A percentile compares a stretch with the other conserved stretches of the same genome.
Conservation (phyloP, 306 rosid genomes). For the Cicer chorassanicum region DNA sequence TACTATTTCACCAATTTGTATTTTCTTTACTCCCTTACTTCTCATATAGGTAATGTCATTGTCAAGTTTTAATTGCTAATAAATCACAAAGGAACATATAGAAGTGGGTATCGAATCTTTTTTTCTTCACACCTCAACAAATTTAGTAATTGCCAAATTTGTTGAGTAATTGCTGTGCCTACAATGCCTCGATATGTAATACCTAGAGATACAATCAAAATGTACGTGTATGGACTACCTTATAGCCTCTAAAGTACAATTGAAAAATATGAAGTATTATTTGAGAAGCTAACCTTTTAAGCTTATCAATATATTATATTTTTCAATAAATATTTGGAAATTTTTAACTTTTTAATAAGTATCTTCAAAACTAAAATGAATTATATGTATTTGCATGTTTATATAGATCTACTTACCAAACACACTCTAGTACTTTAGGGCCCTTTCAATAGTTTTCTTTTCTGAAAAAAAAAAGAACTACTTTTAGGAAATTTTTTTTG, state of each 20-base stretch:
- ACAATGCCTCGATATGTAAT: background rate
- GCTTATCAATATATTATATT: too few relatives aligned
- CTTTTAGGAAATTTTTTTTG: too few relatives aligned
- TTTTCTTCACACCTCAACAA: background rate
- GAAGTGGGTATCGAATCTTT: background rate
- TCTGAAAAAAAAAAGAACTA: too few relatives aligned
- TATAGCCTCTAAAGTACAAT: background rate
- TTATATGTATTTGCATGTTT: too few relatives aligned
- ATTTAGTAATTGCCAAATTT: slow-evolving; percentile 44
- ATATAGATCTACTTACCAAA: too few relatives aligned
- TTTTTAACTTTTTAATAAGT: too few relatives aligned
- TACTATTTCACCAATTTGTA: background rate
- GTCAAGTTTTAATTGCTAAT: background rate
- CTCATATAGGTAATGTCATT: slow-evolving; percentile 7
- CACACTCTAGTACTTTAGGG: too few relatives aligned
- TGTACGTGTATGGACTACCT: background rate
- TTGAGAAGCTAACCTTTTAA: too few relatives aligned
- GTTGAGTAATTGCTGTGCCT: slow-evolving; percentile 4
- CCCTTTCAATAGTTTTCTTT: too few relatives aligned
- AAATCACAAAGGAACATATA: background rate
- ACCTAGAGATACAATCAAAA: slow-evolving; percentile 36
- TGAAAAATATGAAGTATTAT: too few relatives aligned
- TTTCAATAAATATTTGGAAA: too few relatives aligned
- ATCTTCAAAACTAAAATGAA: too few relatives aligned
- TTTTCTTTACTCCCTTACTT: background rate